phyloP scores from a whole-genome alignment of 2,329 filamentous ascomycete genomes.

The Aspergillus tubingensis region DNA sequence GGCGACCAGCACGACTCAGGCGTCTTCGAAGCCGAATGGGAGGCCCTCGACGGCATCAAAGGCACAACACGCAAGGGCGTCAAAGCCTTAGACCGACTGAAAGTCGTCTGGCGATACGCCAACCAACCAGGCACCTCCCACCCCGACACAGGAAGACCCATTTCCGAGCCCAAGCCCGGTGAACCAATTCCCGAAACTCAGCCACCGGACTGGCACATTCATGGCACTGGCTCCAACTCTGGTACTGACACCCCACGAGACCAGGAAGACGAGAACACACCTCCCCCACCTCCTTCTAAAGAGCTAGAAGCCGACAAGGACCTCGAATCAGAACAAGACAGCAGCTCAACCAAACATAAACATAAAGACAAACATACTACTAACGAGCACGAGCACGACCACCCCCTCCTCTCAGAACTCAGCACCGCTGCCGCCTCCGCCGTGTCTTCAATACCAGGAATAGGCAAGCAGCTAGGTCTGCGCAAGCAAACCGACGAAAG shows the following conservation, averaged over 20 bases:
- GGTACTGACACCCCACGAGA: conserved; percentile 32
- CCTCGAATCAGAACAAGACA: background rate
- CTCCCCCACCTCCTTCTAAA: background rate
- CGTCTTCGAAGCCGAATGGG: conserved; percentile 71
- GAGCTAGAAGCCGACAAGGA: background rate
- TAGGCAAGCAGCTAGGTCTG: conserved; percentile 66
- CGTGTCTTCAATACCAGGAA: conserved; percentile 6
- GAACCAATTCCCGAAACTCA: conserved; percentile 69
- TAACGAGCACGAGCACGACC: background rate
- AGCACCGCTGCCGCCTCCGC: conserved; percentile 20
- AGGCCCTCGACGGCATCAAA: conserved; percentile 90
- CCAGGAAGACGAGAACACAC: conserved; percentile 15
- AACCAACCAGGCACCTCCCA: conserved; percentile 15
- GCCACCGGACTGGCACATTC: conserved; percentile 75
- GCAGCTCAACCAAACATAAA: conserved; percentile 8
- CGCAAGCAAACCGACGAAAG: conserved; percentile 66
- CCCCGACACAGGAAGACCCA: conserved; percentile 46
- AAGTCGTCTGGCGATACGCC: conserved; percentile 75
- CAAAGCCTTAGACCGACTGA: conserved; percentile 75
- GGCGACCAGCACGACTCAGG: conserved; percentile 69
- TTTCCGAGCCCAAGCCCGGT: conserved; percentile 66
- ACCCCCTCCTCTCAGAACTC: conserved; percentile 16
- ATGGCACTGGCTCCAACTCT: conserved; percentile 27
- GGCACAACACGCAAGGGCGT: conserved; percentile 81
- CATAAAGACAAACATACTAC: background rate